These are phyloP conservation scores for Volvox africanus DNA, from an alignment of 139 green algal species.

Conservation along the genomic window DNA sequence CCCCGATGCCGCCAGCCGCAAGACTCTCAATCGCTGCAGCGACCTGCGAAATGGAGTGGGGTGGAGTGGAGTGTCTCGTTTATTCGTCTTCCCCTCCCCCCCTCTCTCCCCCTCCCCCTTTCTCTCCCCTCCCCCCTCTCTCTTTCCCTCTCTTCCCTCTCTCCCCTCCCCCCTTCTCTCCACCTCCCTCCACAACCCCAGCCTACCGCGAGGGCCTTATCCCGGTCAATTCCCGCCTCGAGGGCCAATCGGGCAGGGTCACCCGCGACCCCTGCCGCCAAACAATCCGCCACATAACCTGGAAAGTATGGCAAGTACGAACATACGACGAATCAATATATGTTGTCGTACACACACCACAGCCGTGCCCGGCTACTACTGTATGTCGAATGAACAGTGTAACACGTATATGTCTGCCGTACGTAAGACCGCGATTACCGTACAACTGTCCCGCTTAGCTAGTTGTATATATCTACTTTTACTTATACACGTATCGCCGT, in stretches of 20 bases:
- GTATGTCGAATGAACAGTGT: neutral
- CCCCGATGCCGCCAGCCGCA: neutral
- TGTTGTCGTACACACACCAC: too few relatives aligned
- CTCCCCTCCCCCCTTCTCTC: too few relatives aligned
- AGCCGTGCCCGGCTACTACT: too few relatives aligned
- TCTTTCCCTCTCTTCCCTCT: too few relatives aligned
- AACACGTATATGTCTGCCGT: neutral
- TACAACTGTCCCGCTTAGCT: too few relatives aligned
- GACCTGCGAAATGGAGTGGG: neutral
- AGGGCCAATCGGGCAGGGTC: neutral
- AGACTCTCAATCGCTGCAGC: neutral
- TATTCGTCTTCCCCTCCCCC: too few relatives aligned
- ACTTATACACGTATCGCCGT: too few relatives aligned
- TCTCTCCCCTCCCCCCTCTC: neutral
- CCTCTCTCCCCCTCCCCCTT: too few relatives aligned
- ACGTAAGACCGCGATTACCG: too few relatives aligned
- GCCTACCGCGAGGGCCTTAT: constrained; percentile 1
- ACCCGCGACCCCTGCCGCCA: neutral
- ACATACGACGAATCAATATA: too few relatives aligned
- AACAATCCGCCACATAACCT: neutral
- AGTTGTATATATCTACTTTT: too few relatives aligned
- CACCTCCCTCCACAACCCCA: neutral
- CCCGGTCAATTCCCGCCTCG: neutral
- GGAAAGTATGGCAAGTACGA: neutral
- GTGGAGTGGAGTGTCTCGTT: too few relatives aligned